Evolutionary conservation across 2,329 filamentous ascomycete genomes (phyloP), one percentile per base, ranked within the genome.

Genomic region (Rutstroemia sp.): DNA sequence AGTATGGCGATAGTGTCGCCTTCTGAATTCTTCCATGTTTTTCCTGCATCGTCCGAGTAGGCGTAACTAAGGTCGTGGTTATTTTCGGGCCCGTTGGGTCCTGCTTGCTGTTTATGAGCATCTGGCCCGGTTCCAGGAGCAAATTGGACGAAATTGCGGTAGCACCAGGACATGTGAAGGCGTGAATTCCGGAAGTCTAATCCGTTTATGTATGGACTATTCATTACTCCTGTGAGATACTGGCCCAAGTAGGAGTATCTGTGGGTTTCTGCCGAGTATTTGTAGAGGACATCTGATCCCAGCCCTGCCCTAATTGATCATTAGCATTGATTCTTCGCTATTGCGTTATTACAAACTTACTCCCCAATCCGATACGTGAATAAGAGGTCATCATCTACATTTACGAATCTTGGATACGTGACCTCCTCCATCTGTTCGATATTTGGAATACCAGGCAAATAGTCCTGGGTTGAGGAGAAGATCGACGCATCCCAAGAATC

Each of bases 131-230:
- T 46, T 19, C 56, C 50, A 27, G 40, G 21, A 21, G 53, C 48
- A 27, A 60, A 49, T 2, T 39, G n/a, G 12, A 65, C 40, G 55
- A 63, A 65, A 19, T 63, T 63, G 4, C 64, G 58, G 30, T 67
- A 65, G 44, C 63, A 64, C 65, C 65, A 67, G 10, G 65, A 65
- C 30, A 65, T 52, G 19, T 66, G 59, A 2, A 67, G 47, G 7
- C 56, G 58, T 9, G 30, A 49, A 5, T 58, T 9, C n/a, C 60
- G 53, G 48, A 59, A 63, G 30, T 63, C 60, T 16, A 67, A 50
- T 3, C 65, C 65, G 30, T 67, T 65, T 19, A 67, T 60, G 30
- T 67, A 65, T 16, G 65, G 64, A 51, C 57, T 66, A 42, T 65
- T 65, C 0, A 55, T 57, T 21, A 63, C 48, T 12, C 65, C 64